Percentiles rank a stretch among this genome's conserved stretches.
These are phyloP conservation scores for Hypoxylon fuscum DNA, from an alignment of 495 filamentous ascomycete species.

Conservation along the genomic window DNA sequence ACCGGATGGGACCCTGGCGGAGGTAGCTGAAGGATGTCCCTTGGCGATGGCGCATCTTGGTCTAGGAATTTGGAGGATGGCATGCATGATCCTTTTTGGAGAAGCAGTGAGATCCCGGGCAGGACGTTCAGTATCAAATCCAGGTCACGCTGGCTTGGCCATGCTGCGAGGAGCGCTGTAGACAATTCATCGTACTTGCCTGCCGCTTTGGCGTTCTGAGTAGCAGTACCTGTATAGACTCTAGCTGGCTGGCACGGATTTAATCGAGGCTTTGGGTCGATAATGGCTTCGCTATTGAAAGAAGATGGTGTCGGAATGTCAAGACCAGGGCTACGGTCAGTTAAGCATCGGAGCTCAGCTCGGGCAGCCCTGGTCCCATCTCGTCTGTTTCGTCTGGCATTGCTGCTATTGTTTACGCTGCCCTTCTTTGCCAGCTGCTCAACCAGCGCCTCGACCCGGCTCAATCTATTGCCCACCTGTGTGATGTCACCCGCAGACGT, in stretches of 20 bases:
- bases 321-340: too few relatives aligned
- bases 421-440: conserved; percentile 33
- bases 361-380: too few relatives aligned
- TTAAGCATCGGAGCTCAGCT: too few relatives aligned
- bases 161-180: conserved; percentile 45
- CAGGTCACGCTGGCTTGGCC: conserved; percentile 50
- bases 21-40: conserved; percentile 49
- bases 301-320: too few relatives aligned
- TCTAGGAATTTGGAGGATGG: conserved; percentile 33
- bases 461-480: conserved; percentile 39
- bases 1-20: conserved; percentile 53
- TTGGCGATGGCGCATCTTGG: conserved; percentile 36
- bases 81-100: conserved; percentile 41
- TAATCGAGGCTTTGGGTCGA: too few relatives aligned
- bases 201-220: conserved; percentile 7
- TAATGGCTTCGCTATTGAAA: too few relatives aligned
- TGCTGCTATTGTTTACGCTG: too few relatives aligned
- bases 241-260: too few relatives aligned
- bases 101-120: conserved; percentile 36
- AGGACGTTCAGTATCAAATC: conserved; percentile 46
- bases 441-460: conserved; percentile 42
- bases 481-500: conserved; percentile 6
- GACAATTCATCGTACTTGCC: conserved; percentile 39
- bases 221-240: too few relatives aligned
- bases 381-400: too few relatives aligned